phyloP scores from a whole-genome alignment of 768 basidiomycete species.

The Psilocybe tampanensis region DNA sequence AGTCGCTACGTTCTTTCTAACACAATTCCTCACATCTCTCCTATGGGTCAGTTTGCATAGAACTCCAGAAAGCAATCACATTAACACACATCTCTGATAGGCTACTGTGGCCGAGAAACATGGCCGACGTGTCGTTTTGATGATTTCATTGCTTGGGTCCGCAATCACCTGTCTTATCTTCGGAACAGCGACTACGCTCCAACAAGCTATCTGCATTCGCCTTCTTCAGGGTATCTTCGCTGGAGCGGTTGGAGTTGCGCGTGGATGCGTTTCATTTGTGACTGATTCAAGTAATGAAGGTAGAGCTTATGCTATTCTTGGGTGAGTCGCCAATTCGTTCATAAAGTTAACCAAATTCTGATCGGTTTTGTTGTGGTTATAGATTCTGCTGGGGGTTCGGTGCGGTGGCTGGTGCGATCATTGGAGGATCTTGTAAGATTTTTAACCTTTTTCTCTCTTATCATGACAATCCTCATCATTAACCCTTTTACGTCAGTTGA shows the following conservation, averaged over 20 bases:
- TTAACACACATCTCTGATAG: conserved; percentile 33
- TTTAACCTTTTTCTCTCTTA: conserved; percentile 10
- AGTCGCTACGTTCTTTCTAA: conserved; percentile 90
- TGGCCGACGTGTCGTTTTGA: conserved; percentile 82
- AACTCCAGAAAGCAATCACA: conserved; percentile 8
- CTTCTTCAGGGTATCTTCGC: conserved; percentile 91
- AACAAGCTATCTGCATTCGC: conserved; percentile 84
- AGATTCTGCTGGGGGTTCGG: conserved; percentile 97
- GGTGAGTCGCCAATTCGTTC: conserved; percentile 43
- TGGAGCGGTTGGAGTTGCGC: conserved; percentile 93
- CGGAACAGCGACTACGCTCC: conserved; percentile 73
- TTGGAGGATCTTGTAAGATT: conserved; percentile 79
- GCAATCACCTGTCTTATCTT: conserved; percentile 78
- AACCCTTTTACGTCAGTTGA: conserved; percentile 54
- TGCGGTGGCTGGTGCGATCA: conserved; percentile 87
- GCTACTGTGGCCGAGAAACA: conserved; percentile 94
- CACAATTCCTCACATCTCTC: conserved; percentile 93
- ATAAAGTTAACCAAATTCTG: conserved; percentile 7
- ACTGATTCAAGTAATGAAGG: conserved; percentile 94
- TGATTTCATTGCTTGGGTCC: conserved; percentile 83
- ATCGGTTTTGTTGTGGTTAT: background rate
- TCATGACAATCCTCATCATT: conserved; percentile 10
- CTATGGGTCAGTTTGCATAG: conserved; percentile 67
- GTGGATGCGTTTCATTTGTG: conserved; percentile 83
- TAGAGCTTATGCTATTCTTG: conserved; percentile 91